phyloP scores from a whole-genome alignment of 352 stramenopile genomes.

The Pythium scleroteichum region DNA sequence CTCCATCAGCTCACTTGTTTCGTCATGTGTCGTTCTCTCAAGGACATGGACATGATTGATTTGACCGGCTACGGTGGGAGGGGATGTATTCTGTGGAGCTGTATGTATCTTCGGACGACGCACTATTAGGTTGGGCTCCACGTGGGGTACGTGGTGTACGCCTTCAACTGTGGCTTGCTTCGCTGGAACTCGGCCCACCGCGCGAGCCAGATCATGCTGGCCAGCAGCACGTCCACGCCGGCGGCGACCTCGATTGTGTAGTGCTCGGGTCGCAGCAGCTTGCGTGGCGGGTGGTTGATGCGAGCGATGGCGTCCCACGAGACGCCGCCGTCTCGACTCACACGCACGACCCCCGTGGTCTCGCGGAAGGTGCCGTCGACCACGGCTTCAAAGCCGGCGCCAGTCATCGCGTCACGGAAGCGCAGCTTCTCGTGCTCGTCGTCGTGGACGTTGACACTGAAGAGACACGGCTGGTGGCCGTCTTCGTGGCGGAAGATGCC shows the following conservation, averaged over 20 bases:
- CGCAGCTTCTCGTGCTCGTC: neutral
- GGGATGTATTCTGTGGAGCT: too few relatives aligned
- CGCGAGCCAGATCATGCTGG: conserved; percentile 10
- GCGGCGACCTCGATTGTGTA: conserved; percentile 10
- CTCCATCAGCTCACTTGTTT: neutral
- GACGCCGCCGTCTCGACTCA: neutral
- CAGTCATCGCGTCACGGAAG: neutral
- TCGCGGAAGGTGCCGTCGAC: conserved; percentile 6
- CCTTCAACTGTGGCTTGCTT: conserved; percentile 9
- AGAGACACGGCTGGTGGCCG: conserved; percentile 3
- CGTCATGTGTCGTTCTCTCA: too few relatives aligned
- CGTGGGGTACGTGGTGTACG: neutral
- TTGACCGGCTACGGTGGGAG: too few relatives aligned
- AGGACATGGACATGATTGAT: too few relatives aligned
- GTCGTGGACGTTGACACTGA: neutral
- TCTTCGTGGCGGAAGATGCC: conserved; percentile 9
- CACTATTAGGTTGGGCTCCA: too few relatives aligned
- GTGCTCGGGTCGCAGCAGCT: conserved; percentile 1
- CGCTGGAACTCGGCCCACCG: conserved; percentile 10
- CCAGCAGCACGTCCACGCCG: conserved; percentile 6
- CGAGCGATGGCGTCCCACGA: conserved; percentile 5
- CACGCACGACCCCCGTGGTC: neutral
- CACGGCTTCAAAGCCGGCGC: neutral
- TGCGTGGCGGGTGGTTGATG: neutral
- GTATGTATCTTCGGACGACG: too few relatives aligned